Conservation (phyloP, 1,284 basidiomycete species). For the Boletellus dicymbophilus region DNA sequence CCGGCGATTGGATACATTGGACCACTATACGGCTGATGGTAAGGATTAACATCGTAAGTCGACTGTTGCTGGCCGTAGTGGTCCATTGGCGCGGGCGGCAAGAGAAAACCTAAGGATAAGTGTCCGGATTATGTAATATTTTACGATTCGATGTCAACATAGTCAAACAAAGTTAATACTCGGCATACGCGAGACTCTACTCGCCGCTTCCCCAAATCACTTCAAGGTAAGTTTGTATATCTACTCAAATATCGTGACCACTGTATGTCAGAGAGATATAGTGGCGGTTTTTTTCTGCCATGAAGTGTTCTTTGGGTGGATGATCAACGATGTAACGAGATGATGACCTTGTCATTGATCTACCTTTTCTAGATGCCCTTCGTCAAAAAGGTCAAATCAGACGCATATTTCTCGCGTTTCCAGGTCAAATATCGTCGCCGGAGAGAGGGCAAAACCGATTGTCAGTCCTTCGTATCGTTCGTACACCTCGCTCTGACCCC, state of each 20-base stretch:
- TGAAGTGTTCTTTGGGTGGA: slow-evolving; percentile 26
- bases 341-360: slow-evolving; percentile 25
- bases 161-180: slow-evolving; percentile 23
- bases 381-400: slow-evolving; percentile 86
- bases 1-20: slow-evolving; percentile 69
- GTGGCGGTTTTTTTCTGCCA: not conserved
- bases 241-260: not conserved
- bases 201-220: slow-evolving; percentile 41
- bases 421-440: slow-evolving; percentile 96
- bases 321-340: slow-evolving; percentile 17
- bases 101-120: not conserved
- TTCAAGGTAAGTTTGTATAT: slow-evolving; percentile 53
- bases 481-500: slow-evolving; percentile 12
- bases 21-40: slow-evolving; percentile 76
- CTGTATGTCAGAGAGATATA: not conserved
- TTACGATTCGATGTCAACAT: slow-evolving; percentile 26
- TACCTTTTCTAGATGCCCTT: slow-evolving; percentile 71
- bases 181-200: slow-evolving; percentile 8
- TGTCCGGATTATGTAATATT: slow-evolving; percentile 22
- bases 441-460: slow-evolving; percentile 99
- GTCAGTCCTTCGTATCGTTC: slow-evolving; percentile 44
- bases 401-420: slow-evolving; percentile 97
- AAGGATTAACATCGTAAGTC: slow-evolving; percentile 68
- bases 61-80: slow-evolving; percentile 46
- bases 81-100: slow-evolving; percentile 22